Base-by-base conservation (phyloP, 148 eudicot genomes). In the Vaccinium myrtillus region DNA sequence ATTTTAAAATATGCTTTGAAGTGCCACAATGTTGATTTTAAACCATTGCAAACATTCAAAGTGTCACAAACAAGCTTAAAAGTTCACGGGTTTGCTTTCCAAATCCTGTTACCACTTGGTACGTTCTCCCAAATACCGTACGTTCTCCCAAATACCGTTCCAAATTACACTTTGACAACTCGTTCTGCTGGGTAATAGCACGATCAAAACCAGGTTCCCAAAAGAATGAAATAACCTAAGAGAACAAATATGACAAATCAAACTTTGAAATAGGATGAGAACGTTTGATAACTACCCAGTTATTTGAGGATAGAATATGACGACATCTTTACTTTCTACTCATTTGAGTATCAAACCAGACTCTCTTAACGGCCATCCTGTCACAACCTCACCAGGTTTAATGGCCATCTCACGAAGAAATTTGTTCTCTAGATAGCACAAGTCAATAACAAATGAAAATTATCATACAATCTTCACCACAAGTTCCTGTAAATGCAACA, bases 301-400 rank as follows among this genome's bases (percentile, higher is more conserved):
- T 23, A 4, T 2, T 23, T 23, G 23, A 23, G 25, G 25, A 23
- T 23, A 21, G 25, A 23, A 27, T 23, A n/a, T 65, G 71, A 13
- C 3, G 11, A 65, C 25, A 23, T 65, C 30, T n/a, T 63, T 63
- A 3, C 53, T 65, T 65, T 12, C 14, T 65, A 65, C 30, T 65
- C 71, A 65, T 65, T 65, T 65, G 71, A 65, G 71, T 65, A 23
- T 2, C 74, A 69, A 69, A 69, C 32, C 43, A 69, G 74, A 69
- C 74, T 27, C n/a, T n/a, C 39, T n/a, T 39, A 69, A 69, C 43
- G 1, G 18, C 74, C 55, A 69, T 65, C 70, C 70, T 23, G 70
- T n/a, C 70, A 65, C 32, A 8, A 13, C 70, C 13, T 23, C 70
- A n/a, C n/a, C n/a, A 65, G 70, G 23, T 9, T 30, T 23, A 65